Evolutionary conservation across 2,329 filamentous ascomycete species (phyloP).

Genomic region (Aspergillus tubingensis): DNA sequence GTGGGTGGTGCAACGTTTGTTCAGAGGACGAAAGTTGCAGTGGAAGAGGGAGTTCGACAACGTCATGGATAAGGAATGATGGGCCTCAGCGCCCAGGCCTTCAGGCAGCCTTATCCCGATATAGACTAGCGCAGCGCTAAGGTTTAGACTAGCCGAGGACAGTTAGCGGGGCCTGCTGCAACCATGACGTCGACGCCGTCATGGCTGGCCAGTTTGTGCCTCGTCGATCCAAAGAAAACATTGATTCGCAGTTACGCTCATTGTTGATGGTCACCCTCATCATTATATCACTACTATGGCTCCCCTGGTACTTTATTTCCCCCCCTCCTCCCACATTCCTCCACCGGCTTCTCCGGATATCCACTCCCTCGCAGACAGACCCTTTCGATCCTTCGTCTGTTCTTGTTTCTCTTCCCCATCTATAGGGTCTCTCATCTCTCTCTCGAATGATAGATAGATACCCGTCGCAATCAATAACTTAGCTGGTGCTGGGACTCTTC

Average conservation of each 20-base stretch:
- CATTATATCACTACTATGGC: conserved; percentile 30
- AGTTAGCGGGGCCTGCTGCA: conserved; percentile 27
- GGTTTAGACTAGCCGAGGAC: conserved; percentile 24
- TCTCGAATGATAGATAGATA: neutral
- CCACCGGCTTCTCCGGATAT: conserved; percentile 25
- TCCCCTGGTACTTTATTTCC: neutral
- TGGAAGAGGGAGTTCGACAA: conserved; percentile 21
- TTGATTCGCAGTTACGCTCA: neutral
- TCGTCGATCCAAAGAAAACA: conserved; percentile 9
- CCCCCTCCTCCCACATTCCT: conserved; percentile 4
- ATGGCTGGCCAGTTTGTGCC: neutral
- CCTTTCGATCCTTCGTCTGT: neutral
- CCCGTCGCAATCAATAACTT: neutral
- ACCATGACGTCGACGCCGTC: conserved; percentile 39
- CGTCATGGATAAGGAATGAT: conserved; percentile 31
- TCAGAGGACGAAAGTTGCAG: conserved; percentile 10
- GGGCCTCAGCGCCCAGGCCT: conserved; percentile 17
- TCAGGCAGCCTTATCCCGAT: conserved; percentile 18
- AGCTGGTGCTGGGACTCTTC: neutral
- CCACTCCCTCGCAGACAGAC: conserved; percentile 8
- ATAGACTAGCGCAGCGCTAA: conserved; percentile 18
- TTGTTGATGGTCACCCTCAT: conserved; percentile 11
- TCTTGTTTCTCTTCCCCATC: neutral
- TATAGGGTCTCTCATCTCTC: neutral
- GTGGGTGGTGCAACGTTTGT: conserved; percentile 32